A percentile compares a stretch with the other conserved stretches of the same genome.
phyloP scores from a whole-genome alignment of 106 monocot species.

The Phalaenopsis equestris region DNA sequence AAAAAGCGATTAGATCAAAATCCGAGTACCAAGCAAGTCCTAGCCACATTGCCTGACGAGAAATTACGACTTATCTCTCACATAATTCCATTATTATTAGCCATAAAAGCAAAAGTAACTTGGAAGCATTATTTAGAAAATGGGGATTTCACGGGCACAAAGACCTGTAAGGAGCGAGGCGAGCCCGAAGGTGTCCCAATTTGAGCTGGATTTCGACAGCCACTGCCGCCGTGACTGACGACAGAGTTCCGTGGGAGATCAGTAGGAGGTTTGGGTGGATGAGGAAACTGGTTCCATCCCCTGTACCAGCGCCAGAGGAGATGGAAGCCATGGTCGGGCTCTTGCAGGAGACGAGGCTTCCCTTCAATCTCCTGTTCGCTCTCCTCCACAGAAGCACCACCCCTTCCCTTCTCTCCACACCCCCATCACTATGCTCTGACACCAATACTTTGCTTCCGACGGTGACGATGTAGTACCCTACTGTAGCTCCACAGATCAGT shows the following conservation, averaged over 20 bases:
- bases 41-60: background rate
- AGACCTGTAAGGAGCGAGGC: conserved; percentile 83
- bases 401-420: conserved; percentile 43
- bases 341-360: conserved; percentile 48
- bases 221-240: conserved; percentile 59
- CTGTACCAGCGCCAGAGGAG: conserved; percentile 16
- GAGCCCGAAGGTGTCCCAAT: conserved; percentile 42
- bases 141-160: background rate
- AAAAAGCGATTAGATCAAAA: background rate
- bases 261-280: conserved; percentile 75
- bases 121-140: background rate
- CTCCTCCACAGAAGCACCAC: conserved; percentile 89
- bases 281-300: conserved; percentile 60
- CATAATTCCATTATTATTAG: background rate
- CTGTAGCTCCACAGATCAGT: background rate
- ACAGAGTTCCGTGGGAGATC: conserved; percentile 73
- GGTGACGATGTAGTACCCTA: background rate
- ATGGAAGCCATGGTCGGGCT: conserved; percentile 62
- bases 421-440: conserved; percentile 35
- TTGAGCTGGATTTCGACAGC: conserved; percentile 57
- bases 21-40: background rate
- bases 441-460: background rate
- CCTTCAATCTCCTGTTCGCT: conserved; percentile 63
- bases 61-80: background rate
- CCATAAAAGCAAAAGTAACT: background rate